Evolutionary conservation across 176 grass and related monocot species (phyloP).

Genomic region (Raddia distichophylla): DNA sequence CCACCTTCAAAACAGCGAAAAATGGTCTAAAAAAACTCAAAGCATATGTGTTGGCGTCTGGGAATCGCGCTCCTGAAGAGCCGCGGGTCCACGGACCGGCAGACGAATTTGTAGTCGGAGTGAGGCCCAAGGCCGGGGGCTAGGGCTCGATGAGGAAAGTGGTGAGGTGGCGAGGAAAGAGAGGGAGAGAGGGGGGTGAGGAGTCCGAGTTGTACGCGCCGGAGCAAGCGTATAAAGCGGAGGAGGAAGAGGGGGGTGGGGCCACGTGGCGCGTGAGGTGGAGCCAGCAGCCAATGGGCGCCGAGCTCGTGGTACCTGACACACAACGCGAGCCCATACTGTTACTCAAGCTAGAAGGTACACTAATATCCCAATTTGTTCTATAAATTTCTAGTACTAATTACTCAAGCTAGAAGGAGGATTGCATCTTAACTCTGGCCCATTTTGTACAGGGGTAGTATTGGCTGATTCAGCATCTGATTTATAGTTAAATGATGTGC

Average conservation of each 20-base stretch:
- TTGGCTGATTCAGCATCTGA: background rate
- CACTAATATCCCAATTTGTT: background rate
- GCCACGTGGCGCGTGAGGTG: too few species aligned
- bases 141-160: constrained; percentile 33
- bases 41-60: too few species aligned
- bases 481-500: background rate
- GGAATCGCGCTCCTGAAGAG: too few species aligned
- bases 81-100: too few species aligned
- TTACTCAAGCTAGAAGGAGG: background rate
- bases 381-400: background rate
- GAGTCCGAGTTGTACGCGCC: background rate
- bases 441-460: background rate
- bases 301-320: background rate
- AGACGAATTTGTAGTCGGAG: too few species aligned
- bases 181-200: background rate
- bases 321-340: background rate
- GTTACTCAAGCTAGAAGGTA: too few species aligned
- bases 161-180: background rate
- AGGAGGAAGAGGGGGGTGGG: too few species aligned
- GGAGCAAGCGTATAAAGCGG: too few species aligned
- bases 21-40: too few species aligned
- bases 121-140: constrained; percentile 48
- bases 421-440: background rate
- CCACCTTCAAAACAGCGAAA: too few species aligned
- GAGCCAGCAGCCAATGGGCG: background rate